phyloP scores from a whole-genome alignment of 169 alveolate species.

The Plasmodium gonderi region DNA sequence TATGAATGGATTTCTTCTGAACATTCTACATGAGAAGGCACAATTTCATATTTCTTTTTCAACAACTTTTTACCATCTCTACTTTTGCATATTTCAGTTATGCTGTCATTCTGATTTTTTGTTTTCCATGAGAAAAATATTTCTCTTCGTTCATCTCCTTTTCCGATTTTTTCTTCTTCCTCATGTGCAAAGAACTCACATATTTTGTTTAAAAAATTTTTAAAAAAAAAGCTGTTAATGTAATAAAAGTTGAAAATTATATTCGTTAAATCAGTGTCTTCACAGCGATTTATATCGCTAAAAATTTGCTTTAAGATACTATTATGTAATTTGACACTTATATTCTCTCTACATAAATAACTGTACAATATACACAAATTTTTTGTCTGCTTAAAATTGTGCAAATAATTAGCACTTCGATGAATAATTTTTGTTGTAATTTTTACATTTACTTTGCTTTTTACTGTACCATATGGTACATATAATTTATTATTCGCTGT shows the following conservation, averaged over 20 bases:
- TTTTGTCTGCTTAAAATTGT: conserved; percentile 51
- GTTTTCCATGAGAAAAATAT: neutral
- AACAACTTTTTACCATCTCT: neutral
- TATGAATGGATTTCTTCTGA: neutral
- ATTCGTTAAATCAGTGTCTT: conserved; percentile 61
- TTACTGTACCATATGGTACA: neutral
- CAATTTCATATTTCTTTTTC: neutral
- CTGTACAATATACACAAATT: conserved; percentile 59
- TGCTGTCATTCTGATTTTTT: neutral
- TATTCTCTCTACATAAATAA: conserved; percentile 59
- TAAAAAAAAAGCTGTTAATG: conserved; percentile 59
- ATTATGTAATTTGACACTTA: conserved; percentile 37
- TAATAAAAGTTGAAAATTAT: conserved; percentile 48
- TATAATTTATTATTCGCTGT: conserved; percentile 38
- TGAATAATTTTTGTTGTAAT: conserved; percentile 24
- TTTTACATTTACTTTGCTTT: neutral
- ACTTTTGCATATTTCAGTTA: neutral
- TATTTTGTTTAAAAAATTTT: conserved; percentile 43
- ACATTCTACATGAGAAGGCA: neutral
- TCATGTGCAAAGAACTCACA: neutral
- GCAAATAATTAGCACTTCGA: conserved; percentile 41
- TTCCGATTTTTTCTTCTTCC: neutral
- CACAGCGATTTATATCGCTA: conserved; percentile 19
- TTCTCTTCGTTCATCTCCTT: neutral
- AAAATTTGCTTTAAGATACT: conserved; percentile 20